A percentile compares a stretch with the other conserved stretches of the same genome.
These are phyloP conservation scores for Colletotrichum orbiculare DNA, from an alignment of 2,329 filamentous ascomycete genomes.

Conservation along the genomic window DNA sequence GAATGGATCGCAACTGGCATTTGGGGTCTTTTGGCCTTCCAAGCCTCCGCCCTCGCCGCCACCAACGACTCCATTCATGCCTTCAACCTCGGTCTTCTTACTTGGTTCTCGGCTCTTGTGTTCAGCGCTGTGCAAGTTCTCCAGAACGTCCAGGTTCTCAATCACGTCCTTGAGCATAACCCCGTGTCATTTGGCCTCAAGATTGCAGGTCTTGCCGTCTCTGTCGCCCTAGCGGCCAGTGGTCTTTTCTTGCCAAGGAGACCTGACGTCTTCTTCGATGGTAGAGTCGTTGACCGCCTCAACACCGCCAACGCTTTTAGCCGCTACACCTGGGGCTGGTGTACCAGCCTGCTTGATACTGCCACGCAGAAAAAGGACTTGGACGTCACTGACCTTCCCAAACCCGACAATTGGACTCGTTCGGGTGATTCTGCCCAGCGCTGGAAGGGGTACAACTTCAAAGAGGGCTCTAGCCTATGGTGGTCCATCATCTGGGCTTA, in stretches of 20 bases:
- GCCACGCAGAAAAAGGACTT: conserved; percentile 69
- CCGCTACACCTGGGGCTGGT: conserved; percentile 76
- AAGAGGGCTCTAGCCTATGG: conserved; percentile 60
- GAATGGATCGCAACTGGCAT: conserved; percentile 69
- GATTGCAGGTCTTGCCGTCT: conserved; percentile 56
- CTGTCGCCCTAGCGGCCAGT: conserved; percentile 57
- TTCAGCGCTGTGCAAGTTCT: conserved; percentile 56
- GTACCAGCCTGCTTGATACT: conserved; percentile 61
- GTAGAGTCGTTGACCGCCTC: conserved; percentile 70
- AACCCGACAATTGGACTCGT: conserved; percentile 66
- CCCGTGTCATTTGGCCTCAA: conserved; percentile 57
- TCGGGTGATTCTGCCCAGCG: conserved; percentile 60
- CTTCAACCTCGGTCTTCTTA: conserved; percentile 65
- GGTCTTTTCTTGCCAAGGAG: conserved; percentile 72
- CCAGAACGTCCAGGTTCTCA: conserved; percentile 55
- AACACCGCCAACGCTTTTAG: conserved; percentile 69
- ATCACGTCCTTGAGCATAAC: conserved; percentile 47
- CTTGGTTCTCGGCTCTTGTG: conserved; percentile 59
- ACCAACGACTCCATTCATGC: conserved; percentile 62
- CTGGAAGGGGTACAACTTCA: conserved; percentile 61
- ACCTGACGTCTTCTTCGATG: conserved; percentile 72
- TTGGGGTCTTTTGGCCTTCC: conserved; percentile 66
- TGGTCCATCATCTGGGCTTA: conserved; percentile 69
- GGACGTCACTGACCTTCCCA: conserved; percentile 70
- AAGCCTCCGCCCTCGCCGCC: conserved; percentile 61